A percentile compares a stretch with the other conserved stretches of the same genome.
Conservation (phyloP, 2,329 filamentous ascomycete genomes). For the Fusarium xylarioides region DNA sequence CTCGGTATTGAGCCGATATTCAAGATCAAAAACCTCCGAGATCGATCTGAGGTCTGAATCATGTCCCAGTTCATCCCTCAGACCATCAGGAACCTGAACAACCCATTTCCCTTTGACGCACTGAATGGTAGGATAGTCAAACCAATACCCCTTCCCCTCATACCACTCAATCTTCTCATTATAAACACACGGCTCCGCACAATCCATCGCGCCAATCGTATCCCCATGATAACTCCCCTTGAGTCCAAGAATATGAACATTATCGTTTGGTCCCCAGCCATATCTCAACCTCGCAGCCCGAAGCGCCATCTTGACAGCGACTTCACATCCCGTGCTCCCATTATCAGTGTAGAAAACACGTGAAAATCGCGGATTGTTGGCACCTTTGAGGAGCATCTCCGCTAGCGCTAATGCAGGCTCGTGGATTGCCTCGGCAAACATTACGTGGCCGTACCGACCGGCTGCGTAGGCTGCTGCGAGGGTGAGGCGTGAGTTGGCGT, state of each 20-base stretch:
- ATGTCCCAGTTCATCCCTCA: constrained; percentile 57
- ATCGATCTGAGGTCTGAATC: constrained; percentile 58
- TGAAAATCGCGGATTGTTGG: constrained; percentile 70
- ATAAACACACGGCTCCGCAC: constrained; percentile 77
- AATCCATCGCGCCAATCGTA: constrained; percentile 89
- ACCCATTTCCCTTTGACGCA: constrained; percentile 73
- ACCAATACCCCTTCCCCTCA: constrained; percentile 79
- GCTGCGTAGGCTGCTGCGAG: constrained; percentile 83
- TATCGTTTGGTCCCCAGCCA: constrained; percentile 66
- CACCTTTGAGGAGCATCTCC: constrained; percentile 66
- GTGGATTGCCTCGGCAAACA: constrained; percentile 85
- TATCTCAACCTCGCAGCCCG: constrained; percentile 74
- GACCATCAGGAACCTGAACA: constrained; percentile 62
- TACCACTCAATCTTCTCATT: constrained; percentile 92
- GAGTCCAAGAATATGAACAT: constrained; percentile 76
- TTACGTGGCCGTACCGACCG: constrained; percentile 86
- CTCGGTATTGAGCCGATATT: constrained; percentile 55
- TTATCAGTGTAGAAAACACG: constrained; percentile 88
- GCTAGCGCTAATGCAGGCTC: constrained; percentile 78
- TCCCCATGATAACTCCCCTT: constrained; percentile 88
- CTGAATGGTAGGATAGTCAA: constrained; percentile 78
- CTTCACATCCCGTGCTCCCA: constrained; percentile 83
- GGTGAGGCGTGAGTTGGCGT: constrained; percentile 76
- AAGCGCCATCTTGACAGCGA: constrained; percentile 86
- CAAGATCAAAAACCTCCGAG: constrained; percentile 68